Base-by-base conservation (phyloP, 345 rosid species). In the Melaleuca alternifolia region DNA sequence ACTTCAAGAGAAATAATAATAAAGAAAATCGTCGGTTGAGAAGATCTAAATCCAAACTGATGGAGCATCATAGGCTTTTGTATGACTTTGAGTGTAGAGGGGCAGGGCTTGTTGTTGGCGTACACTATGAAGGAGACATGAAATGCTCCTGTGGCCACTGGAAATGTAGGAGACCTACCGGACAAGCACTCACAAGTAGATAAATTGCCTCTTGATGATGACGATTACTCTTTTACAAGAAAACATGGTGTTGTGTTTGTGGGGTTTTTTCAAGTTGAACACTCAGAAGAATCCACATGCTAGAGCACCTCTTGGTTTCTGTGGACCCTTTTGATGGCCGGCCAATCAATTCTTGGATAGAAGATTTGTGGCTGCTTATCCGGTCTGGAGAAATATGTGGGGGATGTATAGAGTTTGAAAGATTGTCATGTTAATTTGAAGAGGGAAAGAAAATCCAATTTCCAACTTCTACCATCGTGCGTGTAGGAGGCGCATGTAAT, bases 91-190 rank as follows among this genome's bases (percentile, higher is more conserved):
- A 41, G 81, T 20, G 48, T 37, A 37, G 81, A 37, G 81, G 81
- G 81, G 44, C 81, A 71, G 48, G 26, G 13, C 37, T 71, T 71
- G 48, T 48, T 18, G 81, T 71, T 9, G 85, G 87, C 84, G 82
- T 33, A 12, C 81, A 37, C 7, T 5, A 37, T 33, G 81, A 75
- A 86, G 33, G 85, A 81, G 51, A 75, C 84, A 82, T 50, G 21
- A 71, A 37, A 71, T 71, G 81, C 26, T 37, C 26, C 81, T 37
- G 81, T 71, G 81, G 81, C 81, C 54, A 84, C 83, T 86, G 87
- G 89, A 87, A 89, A 85, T 92, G 94, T 90, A 84, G 89, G 91
- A 83, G 87, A 89, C 89, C 94, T 82, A 91, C 93, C 92, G 86
- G 87, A 88, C 94, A 83, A 54, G 88, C 79, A 51, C 48, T 71